phyloP scores from a whole-genome alignment of 2,329 filamentous ascomycete genomes.

The Pseudogymnoascus sp. region DNA sequence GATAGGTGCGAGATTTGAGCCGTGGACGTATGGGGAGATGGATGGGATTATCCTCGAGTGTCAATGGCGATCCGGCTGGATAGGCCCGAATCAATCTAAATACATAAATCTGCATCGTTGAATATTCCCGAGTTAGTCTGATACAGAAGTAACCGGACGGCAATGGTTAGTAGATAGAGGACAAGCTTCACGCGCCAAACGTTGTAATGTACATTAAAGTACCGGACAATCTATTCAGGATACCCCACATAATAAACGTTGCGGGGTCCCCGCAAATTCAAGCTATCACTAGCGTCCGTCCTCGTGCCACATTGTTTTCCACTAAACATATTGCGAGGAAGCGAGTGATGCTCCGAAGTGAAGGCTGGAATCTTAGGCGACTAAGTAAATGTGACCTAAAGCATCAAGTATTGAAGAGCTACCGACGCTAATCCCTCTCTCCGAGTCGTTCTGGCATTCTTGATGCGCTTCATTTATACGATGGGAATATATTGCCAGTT shows the following conservation, averaged over 20 bases:
- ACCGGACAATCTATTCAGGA: background rate
- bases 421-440: background rate
- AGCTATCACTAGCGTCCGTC: background rate
- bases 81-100: background rate
- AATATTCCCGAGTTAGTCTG: background rate
- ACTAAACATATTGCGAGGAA: background rate
- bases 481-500: background rate
- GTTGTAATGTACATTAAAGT: background rate
- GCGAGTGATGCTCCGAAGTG: background rate
- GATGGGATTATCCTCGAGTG: background rate
- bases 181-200: background rate
- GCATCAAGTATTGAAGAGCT: background rate
- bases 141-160: background rate
- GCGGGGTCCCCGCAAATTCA: background rate
- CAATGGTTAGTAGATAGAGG: background rate
- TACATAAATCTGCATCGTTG: background rate
- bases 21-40: background rate
- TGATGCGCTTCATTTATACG: background rate
- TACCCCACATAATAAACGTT: slow-evolving; percentile 2
- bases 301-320: background rate
- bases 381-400: background rate
- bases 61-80: background rate
- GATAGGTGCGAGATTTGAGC: slow-evolving; percentile 1
- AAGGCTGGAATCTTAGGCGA: background rate
- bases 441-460: background rate